Conservation (phyloP, 805 yeast genomes). For the Sugiyamaella boreocaroliniensis region DNA sequence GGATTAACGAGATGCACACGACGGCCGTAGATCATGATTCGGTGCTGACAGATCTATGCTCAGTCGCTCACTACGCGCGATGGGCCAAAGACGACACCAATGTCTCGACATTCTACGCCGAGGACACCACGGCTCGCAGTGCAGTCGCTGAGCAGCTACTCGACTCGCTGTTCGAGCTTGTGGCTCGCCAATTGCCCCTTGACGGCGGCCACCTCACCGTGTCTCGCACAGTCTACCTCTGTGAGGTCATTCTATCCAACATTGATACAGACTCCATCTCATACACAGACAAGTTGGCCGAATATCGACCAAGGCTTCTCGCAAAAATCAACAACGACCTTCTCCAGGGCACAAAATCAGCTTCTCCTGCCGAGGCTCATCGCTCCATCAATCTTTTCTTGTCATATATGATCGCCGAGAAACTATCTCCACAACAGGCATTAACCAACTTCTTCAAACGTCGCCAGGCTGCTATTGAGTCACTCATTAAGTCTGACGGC, state of each 20-base stretch:
- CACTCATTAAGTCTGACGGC: background rate
- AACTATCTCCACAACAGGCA: constrained; percentile 15
- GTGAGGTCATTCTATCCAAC: background rate
- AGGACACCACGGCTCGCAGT: background rate
- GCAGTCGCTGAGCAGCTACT: constrained; percentile 1
- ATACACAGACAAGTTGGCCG: background rate
- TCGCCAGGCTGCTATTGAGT: constrained; percentile 4
- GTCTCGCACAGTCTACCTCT: background rate
- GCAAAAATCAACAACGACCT: background rate
- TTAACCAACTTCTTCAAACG: constrained; percentile 9
- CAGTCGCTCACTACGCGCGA: constrained; percentile 5
- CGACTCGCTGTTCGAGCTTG: constrained; percentile 3
- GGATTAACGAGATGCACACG: constrained; percentile 16
- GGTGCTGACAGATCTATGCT: constrained; percentile 9
- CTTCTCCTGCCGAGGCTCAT: constrained; percentile 1
- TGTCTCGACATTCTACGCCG: constrained; percentile 3
- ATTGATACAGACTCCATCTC: background rate
- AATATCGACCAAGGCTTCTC: background rate
- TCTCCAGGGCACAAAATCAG: background rate
- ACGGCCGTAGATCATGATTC: constrained; percentile 8
- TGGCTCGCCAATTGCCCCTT: constrained; percentile 1
- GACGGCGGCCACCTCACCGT: background rate
- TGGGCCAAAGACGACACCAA: constrained; percentile 12
- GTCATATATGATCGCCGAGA: constrained; percentile 18
- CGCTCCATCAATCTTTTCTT: constrained; percentile 16